Percentiles rank a stretch among this genome's conserved stretches.
Evolutionary conservation across 345 rosid genomes (phyloP).

Genomic region (Limnanthes douglasii): DNA sequence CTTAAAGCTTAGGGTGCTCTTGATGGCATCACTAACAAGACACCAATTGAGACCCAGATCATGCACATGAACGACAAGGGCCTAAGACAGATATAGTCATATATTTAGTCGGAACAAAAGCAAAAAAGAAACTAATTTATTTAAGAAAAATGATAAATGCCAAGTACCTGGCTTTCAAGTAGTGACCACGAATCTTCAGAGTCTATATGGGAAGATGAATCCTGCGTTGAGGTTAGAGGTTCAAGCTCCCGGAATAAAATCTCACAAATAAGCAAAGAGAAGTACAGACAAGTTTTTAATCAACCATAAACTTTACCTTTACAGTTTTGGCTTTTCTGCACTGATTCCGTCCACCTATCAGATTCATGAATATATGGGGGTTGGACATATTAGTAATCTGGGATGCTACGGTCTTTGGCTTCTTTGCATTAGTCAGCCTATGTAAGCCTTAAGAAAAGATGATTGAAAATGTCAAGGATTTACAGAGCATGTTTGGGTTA

Average conservation of each 20-base stretch:
- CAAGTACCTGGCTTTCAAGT: constrained; percentile 87
- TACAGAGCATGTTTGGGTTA: constrained; percentile 3
- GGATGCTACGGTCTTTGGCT: constrained; percentile 64
- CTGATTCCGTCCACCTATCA: constrained; percentile 52
- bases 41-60: constrained; percentile 99
- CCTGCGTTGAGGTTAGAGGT: constrained; percentile 26
- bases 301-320: constrained; percentile 33
- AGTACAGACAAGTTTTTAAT: constrained; percentile 5
- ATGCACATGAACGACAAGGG: constrained; percentile 93
- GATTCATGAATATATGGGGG: constrained; percentile 49
- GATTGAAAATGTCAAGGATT: constrained; percentile 6
- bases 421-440: constrained; percentile 50
- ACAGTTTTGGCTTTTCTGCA: constrained; percentile 56
- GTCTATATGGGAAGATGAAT: constrained; percentile 55
- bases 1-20: constrained; percentile 78
- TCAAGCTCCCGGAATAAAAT: constrained; percentile 7
- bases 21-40: constrained; percentile 89
- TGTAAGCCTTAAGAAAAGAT: constrained; percentile 42
- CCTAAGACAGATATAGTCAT: constrained; percentile 26
- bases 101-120: constrained; percentile 5
- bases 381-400: constrained; percentile 91
- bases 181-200: constrained; percentile 75
- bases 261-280: constrained; percentile 3
- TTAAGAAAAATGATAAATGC: constrained; percentile 3
- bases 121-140: constrained; percentile 4